Conservation (phyloP, 2,329 filamentous ascomycete species). For the Coniochaeta prunicola region DNA sequence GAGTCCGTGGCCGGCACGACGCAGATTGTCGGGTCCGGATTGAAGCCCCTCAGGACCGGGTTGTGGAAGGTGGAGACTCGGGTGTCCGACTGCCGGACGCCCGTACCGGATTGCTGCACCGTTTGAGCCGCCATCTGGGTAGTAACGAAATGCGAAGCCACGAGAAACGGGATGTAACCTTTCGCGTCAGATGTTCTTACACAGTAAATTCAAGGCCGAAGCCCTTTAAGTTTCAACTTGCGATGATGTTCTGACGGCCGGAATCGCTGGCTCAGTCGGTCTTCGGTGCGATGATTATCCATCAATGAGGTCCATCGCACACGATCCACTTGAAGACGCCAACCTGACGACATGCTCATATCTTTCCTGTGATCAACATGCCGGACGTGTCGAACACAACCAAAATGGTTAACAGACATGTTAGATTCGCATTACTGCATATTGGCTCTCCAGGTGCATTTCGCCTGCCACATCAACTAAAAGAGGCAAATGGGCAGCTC, state of each 20-base stretch:
- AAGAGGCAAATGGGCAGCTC: not conserved
- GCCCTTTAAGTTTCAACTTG: not conserved
- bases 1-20: conserved; percentile 22
- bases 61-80: conserved; percentile 26
- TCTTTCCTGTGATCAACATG: too few relatives aligned
- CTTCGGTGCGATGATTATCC: not conserved
- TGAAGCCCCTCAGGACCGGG: conserved; percentile 52
- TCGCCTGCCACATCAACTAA: too few relatives aligned
- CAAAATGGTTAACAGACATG: not conserved
- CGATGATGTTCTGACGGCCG: not conserved
- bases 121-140: not conserved
- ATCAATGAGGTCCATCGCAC: not conserved
- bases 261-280: not conserved
- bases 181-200: too few relatives aligned
- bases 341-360: not conserved
- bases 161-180: not conserved
- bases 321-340: not conserved
- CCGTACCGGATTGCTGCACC: not conserved
- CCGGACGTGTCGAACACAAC: not conserved
- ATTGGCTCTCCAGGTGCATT: too few relatives aligned
- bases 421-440: too few relatives aligned
- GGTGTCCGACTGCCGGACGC: not conserved
- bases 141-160: not conserved
- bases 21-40: conserved; percentile 50
- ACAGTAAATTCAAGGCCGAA: not conserved